These are phyloP conservation scores for Alectoria sarmentosa DNA, from an alignment of 495 filamentous ascomycete species.

Conservation along the genomic window DNA sequence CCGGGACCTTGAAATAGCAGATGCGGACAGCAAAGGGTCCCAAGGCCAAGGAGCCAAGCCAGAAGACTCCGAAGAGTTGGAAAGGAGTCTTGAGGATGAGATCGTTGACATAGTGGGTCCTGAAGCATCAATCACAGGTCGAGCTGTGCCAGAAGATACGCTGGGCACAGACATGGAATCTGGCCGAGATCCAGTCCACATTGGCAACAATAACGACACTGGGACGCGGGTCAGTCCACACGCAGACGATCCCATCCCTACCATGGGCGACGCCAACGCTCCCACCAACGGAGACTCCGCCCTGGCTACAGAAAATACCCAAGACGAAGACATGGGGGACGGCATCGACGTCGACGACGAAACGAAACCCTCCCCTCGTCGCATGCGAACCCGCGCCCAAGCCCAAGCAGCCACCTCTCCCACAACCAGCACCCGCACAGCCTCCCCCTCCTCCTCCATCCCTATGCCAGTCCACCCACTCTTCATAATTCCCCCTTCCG, in stretches of 20 bases:
- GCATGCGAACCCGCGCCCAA: slow-evolving; percentile 64
- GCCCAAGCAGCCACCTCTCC: slow-evolving; percentile 46
- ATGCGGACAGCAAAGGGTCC: not conserved
- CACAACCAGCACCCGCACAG: slow-evolving; percentile 32
- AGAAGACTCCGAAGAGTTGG: not conserved
- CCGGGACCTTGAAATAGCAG: not conserved
- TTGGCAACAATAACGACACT: not conserved
- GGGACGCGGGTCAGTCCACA: not conserved
- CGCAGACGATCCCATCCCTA: not conserved
- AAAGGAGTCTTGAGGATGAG: slow-evolving; percentile 6
- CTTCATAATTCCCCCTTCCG: slow-evolving; percentile 65
- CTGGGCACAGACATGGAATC: not conserved
- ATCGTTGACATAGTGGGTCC: slow-evolving; percentile 2
- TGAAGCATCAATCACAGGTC: not conserved
- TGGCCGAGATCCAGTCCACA: not conserved
- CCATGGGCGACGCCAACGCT: not conserved
- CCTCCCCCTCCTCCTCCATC: slow-evolving; percentile 42
- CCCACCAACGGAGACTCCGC: not conserved
- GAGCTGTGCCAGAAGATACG: not conserved
- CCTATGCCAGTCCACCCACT: slow-evolving; percentile 67
- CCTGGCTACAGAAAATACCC: slow-evolving; percentile 15
- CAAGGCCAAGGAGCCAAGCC: not conserved
- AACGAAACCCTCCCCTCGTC: slow-evolving; percentile 41
- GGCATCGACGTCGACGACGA: slow-evolving; percentile 31
- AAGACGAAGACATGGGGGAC: slow-evolving; percentile 20